Conservation (phyloP, 2,329 filamentous ascomycete species). For the Aschersonia sp. region DNA sequence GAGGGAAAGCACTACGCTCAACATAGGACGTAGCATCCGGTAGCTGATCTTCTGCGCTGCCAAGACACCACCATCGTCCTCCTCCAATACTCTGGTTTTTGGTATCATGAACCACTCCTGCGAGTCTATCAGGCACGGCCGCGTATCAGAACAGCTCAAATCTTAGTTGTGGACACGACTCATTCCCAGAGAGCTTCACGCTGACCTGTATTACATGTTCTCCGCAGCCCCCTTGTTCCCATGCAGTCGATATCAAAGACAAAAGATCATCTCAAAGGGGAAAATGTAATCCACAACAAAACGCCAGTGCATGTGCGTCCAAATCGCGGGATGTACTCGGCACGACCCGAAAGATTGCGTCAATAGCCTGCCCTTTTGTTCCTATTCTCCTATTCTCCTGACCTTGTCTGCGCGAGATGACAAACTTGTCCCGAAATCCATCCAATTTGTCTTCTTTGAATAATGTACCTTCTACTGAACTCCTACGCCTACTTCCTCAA, state of each 20-base stretch:
- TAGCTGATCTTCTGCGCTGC: too few species aligned
- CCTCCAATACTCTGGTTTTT: too few species aligned
- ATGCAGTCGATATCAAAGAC: neutral
- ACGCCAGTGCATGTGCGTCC: slow-evolving; percentile 21
- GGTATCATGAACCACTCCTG: too few species aligned
- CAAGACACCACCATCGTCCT: too few species aligned
- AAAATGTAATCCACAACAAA: slow-evolving; percentile 11
- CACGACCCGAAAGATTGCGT: neutral
- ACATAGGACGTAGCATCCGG: too few species aligned
- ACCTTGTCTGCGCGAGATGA: too few species aligned
- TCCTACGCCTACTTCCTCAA: slow-evolving; percentile 18
- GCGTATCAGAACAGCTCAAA: too few species aligned
- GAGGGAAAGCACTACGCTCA: too few species aligned
- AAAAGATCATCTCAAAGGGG: slow-evolving; percentile 12
- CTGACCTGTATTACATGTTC: slow-evolving; percentile 19
- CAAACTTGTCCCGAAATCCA: too few species aligned
- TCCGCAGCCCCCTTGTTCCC: slow-evolving; percentile 9
- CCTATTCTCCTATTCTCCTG: neutral
- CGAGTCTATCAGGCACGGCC: too few species aligned
- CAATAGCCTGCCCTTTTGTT: neutral
- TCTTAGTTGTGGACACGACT: too few species aligned
- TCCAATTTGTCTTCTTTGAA: too few species aligned
- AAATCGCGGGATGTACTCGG: slow-evolving; percentile 4
- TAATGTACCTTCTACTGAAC: neutral
- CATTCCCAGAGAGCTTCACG: slow-evolving; percentile 17